phyloP scores from a whole-genome alignment of 176 grass and related monocot genomes.

The Oryza brachyantha region DNA sequence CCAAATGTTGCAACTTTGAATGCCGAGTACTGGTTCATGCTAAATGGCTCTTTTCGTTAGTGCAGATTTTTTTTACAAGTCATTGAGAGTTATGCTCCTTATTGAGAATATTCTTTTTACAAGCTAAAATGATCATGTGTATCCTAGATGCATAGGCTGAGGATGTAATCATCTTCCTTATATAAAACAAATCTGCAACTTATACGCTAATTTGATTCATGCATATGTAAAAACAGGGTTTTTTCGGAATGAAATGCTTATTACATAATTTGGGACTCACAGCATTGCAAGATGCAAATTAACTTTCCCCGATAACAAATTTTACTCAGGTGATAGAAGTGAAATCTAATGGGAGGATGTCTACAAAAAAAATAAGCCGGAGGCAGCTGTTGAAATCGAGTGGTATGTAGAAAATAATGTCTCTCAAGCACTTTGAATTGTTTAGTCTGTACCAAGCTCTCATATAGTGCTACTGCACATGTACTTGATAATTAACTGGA shows the following conservation, averaged over 20 bases:
- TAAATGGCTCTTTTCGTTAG: not conserved
- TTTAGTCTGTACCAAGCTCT: not conserved
- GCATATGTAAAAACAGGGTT: not conserved
- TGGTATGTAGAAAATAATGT: conserved; percentile 39
- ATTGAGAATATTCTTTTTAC: not conserved
- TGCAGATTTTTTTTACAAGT: not conserved
- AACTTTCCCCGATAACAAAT: not conserved
- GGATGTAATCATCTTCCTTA: not conserved
- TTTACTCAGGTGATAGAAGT: conserved; percentile 81
- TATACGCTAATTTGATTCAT: not conserved
- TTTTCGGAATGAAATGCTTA: not conserved
- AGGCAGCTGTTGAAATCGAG: conserved; percentile 95
- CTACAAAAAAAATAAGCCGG: conserved; percentile 81
- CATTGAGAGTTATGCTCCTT: not conserved
- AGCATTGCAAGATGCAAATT: not conserved
- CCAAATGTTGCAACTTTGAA: not conserved
- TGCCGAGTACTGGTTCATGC: not conserved
- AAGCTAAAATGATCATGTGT: not conserved
- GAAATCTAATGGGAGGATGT: conserved; percentile 69
- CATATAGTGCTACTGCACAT: not conserved
- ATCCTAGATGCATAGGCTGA: not conserved
- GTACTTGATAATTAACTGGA: not conserved
- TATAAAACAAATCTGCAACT: not conserved
- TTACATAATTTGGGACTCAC: not conserved
- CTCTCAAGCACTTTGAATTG: not conserved